Evolutionary conservation across 768 basidiomycete species (phyloP).

Genomic region (Gloeopeniophorella convolvens): DNA sequence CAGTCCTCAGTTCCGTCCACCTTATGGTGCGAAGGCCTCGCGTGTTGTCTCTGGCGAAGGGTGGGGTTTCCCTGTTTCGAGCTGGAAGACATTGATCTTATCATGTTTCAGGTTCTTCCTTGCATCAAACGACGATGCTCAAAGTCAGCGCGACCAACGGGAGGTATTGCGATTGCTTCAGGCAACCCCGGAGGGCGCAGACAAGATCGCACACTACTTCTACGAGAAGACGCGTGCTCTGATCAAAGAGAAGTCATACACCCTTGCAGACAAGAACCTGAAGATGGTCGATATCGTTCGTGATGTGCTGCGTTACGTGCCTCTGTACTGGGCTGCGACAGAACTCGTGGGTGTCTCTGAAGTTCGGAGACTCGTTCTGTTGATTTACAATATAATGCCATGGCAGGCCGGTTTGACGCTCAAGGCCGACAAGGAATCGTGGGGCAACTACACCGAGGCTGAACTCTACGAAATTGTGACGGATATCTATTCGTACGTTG

Average conservation of each 20-base stretch:
- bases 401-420: constrained; percentile 65
- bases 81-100: neutral
- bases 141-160: constrained; percentile 39
- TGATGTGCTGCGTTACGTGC: constrained; percentile 58
- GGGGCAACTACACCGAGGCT: constrained; percentile 56
- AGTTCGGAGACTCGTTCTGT: neutral
- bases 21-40: constrained; percentile 44
- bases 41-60: constrained; percentile 54
- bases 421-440: constrained; percentile 45
- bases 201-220: constrained; percentile 56
- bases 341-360: constrained; percentile 49
- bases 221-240: constrained; percentile 55
- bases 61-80: constrained; percentile 33
- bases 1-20: constrained; percentile 40
- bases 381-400: neutral
- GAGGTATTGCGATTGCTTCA: constrained; percentile 43
- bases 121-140: constrained; percentile 34
- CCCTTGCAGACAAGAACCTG: constrained; percentile 48
- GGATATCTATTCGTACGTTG: constrained; percentile 63
- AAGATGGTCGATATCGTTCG: constrained; percentile 58
- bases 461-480: constrained; percentile 59
- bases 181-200: constrained; percentile 40
- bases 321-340: constrained; percentile 62
- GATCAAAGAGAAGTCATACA: constrained; percentile 46
- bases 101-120: constrained; percentile 54